These are phyloP conservation scores for Pilobolus umbonatus DNA, from an alignment of 192 early-diverging fungal genomes.

Conservation along the genomic window DNA sequence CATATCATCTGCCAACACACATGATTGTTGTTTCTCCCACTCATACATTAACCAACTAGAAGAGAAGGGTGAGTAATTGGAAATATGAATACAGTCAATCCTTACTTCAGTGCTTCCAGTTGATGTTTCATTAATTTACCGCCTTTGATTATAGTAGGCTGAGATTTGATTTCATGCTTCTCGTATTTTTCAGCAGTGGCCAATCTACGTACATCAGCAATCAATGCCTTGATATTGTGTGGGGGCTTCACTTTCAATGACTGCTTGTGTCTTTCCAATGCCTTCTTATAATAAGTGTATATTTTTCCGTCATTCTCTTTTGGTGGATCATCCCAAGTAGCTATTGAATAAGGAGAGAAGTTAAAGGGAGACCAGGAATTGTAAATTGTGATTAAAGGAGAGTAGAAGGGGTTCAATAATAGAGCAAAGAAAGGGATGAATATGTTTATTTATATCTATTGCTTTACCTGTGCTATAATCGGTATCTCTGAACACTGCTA, in stretches of 20 bases:
- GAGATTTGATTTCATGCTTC: slow-evolving; percentile 41
- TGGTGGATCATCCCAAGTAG: slow-evolving; percentile 37
- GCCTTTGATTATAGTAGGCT: slow-evolving; percentile 48
- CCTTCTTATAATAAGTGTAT: slow-evolving; percentile 33
- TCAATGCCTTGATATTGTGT: slow-evolving; percentile 26
- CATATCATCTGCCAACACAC: slow-evolving; percentile 75
- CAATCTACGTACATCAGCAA: slow-evolving; percentile 19
- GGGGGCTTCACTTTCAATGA: slow-evolving; percentile 35
- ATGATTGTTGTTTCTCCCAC: slow-evolving; percentile 51
- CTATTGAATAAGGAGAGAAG: slow-evolving; percentile 19
- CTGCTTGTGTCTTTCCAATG: slow-evolving; percentile 35
- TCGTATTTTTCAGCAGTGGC: slow-evolving; percentile 32
- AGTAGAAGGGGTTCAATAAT: neutral
- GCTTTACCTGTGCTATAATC: slow-evolving; percentile 46
- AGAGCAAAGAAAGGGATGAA: neutral
- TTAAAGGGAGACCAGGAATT: too few species aligned
- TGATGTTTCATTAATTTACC: slow-evolving; percentile 65
- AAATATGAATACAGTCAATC: too few species aligned
- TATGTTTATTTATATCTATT: slow-evolving; percentile 11
- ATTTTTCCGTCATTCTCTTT: slow-evolving; percentile 19
- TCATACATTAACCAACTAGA: slow-evolving; percentile 64
- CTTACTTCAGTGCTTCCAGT: slow-evolving; percentile 54
- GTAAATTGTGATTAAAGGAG: too few species aligned
- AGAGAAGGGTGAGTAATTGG: too few species aligned
- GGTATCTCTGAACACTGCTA: slow-evolving; percentile 63